Base-by-base conservation (phyloP, 129 eudicot species). In the Saposhnikovia divaricata region DNA sequence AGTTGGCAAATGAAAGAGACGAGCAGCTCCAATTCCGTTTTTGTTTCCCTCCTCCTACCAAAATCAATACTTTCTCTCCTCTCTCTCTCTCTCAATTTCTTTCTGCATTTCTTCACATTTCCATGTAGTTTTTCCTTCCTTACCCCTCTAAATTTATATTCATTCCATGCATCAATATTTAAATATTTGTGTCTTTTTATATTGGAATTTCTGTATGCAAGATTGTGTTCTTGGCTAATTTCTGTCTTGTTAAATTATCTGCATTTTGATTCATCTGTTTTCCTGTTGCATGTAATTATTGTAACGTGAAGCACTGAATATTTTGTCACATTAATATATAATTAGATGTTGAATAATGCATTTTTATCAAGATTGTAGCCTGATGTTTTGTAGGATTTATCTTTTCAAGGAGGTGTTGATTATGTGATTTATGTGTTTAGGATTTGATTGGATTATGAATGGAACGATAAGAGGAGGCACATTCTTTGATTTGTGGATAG, bases 361-460 rank as follows among this genome's bases (percentile, higher is more conserved):
- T 3, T 66, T 25, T 70, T 31, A 14, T 15, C 23, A 16, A 73
- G 51, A 10, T 40, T 42, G 15, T 72, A 25, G 19, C 19, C 40
- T 18, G 75, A 71, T 71, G 72, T 2, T 25, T 21, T 27, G 39
- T 8, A 4, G 46, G 4, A 70, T 14, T 3, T 14, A 37, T 28
- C 8, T 72, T 72, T 15, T 72, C 12, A 14, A 50, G 47, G 75
- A 71, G 77, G 55, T 34, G 38, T 74, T 43, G 27, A 9, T 45
- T 44, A 45, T 11, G 37, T 74, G 28, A 45, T 25, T 73, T 74
- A 13, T 44, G 48, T 51, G 31, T 69, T 40, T 80, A 86, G 89
- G 84, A 69, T 78, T 81, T 81, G 48, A 46, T 84, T 76, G 74
- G 83, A 77, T 83, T 80, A 80, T 9, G 82, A 73, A 48, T 27